Base-by-base conservation (phyloP, 148 eudicot species). In the Nepenthes gracilis region DNA sequence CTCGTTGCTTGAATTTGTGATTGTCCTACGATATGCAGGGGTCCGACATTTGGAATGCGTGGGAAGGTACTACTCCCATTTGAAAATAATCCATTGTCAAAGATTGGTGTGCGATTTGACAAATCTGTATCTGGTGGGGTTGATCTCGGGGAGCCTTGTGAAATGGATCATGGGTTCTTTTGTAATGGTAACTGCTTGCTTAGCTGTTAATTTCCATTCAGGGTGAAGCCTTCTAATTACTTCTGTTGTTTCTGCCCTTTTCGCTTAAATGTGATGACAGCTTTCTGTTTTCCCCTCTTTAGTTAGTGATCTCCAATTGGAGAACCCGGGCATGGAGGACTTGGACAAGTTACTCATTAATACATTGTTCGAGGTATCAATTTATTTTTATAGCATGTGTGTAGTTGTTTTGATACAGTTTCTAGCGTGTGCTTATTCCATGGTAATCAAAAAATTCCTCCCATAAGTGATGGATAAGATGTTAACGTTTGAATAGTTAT, bases 71-170 rank as follows among this genome's bases (percentile, higher is more conserved):
- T 85, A 56, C 71, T 92, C 66, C 72, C 94, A 45, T 92, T 92
- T 61, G 96, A 83, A 70, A 86, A 82, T 61, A 92, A 92, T 66
- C 83, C 88, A 38, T 70, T 69, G 13, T 81, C 98, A 48, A 92
- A 92, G 68, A 81, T 92, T 80, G 98, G 98, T 65, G 94, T 92
- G 12, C 82, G 82, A 72, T 92, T 88, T 79, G 98, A 92, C 77
- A 83, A 80, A 66, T 65, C 83, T 47, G 61, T 92, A 60, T 74
- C 81, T 34, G 86, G 85, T 47, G 98, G 98, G 45, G 88, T 85
- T 72, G 90, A 92, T 72, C 82, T 92, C 36, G 98, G 93, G 7
- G 82, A 83, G 58, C 67, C 80, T 14, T 92, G 96, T 70, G 98
- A 80, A 65, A 55, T 43, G 33, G 86, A 77, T 62, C 86, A 83